These are phyloP conservation scores for Colletotrichum agaves DNA, from an alignment of 2,329 filamentous ascomycete genomes.

Conservation along the genomic window DNA sequence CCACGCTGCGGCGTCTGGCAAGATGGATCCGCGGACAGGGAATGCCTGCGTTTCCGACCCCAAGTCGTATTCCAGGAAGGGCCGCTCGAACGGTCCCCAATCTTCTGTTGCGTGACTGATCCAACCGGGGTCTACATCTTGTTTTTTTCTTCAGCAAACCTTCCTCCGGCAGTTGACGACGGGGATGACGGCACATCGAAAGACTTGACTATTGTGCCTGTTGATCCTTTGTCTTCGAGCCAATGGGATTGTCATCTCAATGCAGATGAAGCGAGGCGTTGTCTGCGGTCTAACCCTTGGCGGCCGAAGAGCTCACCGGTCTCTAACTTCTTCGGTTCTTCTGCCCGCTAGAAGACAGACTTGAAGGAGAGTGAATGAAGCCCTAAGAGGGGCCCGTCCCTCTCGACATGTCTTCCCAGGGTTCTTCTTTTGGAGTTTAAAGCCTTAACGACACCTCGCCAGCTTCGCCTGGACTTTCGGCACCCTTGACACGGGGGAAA, in stretches of 20 bases:
- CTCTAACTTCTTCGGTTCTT: neutral
- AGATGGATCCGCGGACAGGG: neutral
- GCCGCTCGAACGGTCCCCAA: neutral
- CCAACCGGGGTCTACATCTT: constrained; percentile 3
- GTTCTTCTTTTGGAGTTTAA: constrained; percentile 15
- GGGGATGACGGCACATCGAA: constrained; percentile 12
- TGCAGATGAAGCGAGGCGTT: neutral
- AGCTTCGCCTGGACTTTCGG: neutral
- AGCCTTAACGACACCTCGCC: constrained; percentile 8
- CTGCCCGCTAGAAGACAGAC: neutral
- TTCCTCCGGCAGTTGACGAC: neutral
- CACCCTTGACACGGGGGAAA: neutral
- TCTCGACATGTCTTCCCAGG: neutral
- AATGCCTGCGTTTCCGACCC: constrained; percentile 1
- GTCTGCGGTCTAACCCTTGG: constrained; percentile 1
- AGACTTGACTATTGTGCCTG: constrained; percentile 6
- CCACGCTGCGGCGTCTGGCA: neutral
- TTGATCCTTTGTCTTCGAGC: constrained; percentile 10
- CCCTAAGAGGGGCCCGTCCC: constrained; percentile 13
- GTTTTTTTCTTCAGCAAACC: constrained; percentile 16
- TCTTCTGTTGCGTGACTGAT: constrained; percentile 15
- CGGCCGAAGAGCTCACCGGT: neutral
- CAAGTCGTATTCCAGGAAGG: constrained; percentile 18
- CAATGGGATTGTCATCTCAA: neutral
- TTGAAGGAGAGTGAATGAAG: neutral